A percentile compares a stretch with the other conserved stretches of the same genome.
Evolutionary conservation across 768 basidiomycete genomes (phyloP).

Genomic region (Xerocomellus intermedius): DNA sequence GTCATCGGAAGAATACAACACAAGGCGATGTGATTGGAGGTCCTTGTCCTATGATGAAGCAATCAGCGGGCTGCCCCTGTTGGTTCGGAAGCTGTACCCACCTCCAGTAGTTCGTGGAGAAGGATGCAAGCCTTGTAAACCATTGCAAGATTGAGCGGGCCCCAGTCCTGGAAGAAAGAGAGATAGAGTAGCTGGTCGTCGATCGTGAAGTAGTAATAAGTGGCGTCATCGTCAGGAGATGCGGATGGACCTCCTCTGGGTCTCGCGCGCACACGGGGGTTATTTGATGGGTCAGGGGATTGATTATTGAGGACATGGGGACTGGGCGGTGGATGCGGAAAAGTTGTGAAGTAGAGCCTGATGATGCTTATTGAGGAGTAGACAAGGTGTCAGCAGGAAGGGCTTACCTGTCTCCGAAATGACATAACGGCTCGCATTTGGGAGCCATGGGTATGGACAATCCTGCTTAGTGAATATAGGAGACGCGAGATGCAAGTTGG

Average conservation of each 20-base stretch:
- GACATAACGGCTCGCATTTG: constrained; percentile 73
- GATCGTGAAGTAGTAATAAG: constrained; percentile 89
- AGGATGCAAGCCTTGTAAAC: constrained; percentile 91
- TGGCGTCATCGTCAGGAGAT: constrained; percentile 70
- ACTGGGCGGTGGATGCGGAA: constrained; percentile 69
- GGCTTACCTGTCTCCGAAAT: constrained; percentile 72
- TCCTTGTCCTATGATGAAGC: constrained; percentile 61
- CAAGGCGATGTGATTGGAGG: constrained; percentile 67
- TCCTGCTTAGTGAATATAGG: constrained; percentile 3
- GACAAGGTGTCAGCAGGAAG: constrained; percentile 9
- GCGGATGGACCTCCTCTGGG: constrained; percentile 58
- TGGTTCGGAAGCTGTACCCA: constrained; percentile 32
- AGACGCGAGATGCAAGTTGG: not conserved
- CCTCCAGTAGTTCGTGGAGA: constrained; percentile 86
- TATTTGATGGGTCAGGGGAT: constrained; percentile 48
- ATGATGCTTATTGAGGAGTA: not conserved
- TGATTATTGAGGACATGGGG: constrained; percentile 64
- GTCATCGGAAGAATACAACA: constrained; percentile 86
- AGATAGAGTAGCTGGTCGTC: constrained; percentile 91
- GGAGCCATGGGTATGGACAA: constrained; percentile 35
- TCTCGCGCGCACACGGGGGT: constrained; percentile 62
- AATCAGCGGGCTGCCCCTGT: constrained; percentile 24
- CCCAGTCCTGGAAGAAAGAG: constrained; percentile 95
- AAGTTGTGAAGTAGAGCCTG: constrained; percentile 90
- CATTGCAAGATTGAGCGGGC: constrained; percentile 89